Conservation (phyloP, 163 green algal genomes). For the Prototheca cutis region DNA sequence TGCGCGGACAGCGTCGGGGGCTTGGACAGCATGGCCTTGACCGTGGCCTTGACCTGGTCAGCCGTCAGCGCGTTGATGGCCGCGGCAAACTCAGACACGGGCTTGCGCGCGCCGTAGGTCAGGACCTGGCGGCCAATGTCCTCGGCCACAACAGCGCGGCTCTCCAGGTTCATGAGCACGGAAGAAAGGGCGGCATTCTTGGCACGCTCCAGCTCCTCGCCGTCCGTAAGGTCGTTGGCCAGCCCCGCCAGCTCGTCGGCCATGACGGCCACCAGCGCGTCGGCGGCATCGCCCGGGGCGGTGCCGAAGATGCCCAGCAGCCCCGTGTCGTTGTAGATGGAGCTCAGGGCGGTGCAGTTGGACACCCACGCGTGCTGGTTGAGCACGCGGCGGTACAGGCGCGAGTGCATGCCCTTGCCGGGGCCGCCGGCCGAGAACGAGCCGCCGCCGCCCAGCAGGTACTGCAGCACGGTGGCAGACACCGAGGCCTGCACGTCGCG, state of each 20-base stretch:
- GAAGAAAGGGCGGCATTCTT: constrained; percentile 78
- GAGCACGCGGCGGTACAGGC: constrained; percentile 93
- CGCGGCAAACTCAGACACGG: constrained; percentile 48
- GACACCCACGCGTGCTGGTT: constrained; percentile 80
- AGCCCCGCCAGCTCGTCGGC: constrained; percentile 49
- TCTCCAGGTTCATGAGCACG: constrained; percentile 93
- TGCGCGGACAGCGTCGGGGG: constrained; percentile 34
- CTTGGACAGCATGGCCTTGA: constrained; percentile 43
- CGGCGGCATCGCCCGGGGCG: constrained; percentile 41
- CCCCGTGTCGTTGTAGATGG: constrained; percentile 85
- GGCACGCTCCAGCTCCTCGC: constrained; percentile 77
- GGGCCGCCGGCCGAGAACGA: constrained; percentile 74
- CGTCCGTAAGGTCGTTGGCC: constrained; percentile 32
- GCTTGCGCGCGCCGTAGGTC: constrained; percentile 82
- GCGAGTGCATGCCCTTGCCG: constrained; percentile 98
- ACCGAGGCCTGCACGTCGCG: constrained; percentile 68
- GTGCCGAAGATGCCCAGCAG: constrained; percentile 67
- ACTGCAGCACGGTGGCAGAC: constrained; percentile 82
- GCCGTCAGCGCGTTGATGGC: constrained; percentile 52
- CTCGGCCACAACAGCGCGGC: constrained; percentile 73
- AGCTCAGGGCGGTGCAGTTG: constrained; percentile 72
- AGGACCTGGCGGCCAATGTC: constrained; percentile 98
- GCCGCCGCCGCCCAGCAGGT: constrained; percentile 59
- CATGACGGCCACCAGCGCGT: constrained; percentile 56
- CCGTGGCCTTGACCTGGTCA: constrained; percentile 34